Conservation (phyloP, 225 moss, liverwort and hornwort genomes). For the Asterella californica region DNA sequence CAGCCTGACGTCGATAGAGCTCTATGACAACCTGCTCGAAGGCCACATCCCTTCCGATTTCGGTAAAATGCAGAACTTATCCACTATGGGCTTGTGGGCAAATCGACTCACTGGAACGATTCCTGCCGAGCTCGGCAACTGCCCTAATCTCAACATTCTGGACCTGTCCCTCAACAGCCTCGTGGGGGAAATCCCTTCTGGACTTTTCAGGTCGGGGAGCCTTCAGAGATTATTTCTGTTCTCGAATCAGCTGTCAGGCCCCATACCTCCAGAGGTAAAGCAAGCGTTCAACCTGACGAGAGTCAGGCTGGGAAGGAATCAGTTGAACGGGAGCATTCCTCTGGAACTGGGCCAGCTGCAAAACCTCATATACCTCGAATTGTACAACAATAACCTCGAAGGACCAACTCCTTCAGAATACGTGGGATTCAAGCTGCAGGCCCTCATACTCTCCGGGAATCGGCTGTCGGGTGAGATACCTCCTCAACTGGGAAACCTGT, state of each 20-base stretch:
- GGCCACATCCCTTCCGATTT: constrained; percentile 14
- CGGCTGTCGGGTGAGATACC: constrained; percentile 8
- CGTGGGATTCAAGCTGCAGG: neutral
- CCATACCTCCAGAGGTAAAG: constrained; percentile 14
- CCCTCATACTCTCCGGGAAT: constrained; percentile 24
- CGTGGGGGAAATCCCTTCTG: constrained; percentile 10
- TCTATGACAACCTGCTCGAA: neutral
- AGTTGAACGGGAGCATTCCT: constrained; percentile 20
- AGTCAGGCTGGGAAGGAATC: constrained; percentile 1
- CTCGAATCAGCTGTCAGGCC: constrained; percentile 11
- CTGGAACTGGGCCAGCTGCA: neutral
- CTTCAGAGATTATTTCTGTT: constrained; percentile 5
- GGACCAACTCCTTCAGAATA: constrained; percentile 4
- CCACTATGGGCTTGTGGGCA: constrained; percentile 1
- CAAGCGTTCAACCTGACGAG: constrained; percentile 1
- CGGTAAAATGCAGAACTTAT: neutral
- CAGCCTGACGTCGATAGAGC: neutral
- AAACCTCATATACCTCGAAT: constrained; percentile 6
- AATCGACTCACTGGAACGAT: constrained; percentile 26
- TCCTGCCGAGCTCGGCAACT: neutral
- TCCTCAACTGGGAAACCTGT: constrained; percentile 15
- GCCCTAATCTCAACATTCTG: neutral
- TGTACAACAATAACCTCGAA: constrained; percentile 7
- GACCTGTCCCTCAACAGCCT: constrained; percentile 15
- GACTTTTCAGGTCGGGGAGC: neutral